A percentile compares a stretch with the other conserved stretches of the same genome.
Conservation (phyloP, 148 eudicot genomes). For the Heliosperma pusillum region DNA sequence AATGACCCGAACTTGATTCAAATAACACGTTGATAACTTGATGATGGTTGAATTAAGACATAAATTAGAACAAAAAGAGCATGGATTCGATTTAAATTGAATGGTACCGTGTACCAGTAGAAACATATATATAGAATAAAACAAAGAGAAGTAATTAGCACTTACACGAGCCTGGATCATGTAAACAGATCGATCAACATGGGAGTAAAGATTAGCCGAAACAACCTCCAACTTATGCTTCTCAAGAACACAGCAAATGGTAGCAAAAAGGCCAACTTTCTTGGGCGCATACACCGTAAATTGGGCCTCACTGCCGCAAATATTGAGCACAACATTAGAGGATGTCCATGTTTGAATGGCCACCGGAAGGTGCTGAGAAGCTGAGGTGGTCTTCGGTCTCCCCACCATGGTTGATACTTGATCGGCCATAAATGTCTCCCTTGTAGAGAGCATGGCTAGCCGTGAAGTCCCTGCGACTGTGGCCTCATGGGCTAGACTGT, state of each 20-base stretch:
- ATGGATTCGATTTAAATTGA: no score
- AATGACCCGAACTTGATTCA: no score
- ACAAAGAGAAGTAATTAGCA: background rate
- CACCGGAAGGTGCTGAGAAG: slow-evolving; percentile 28
- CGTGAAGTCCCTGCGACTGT: background rate
- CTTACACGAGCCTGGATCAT: slow-evolving; percentile 78
- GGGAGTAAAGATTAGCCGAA: slow-evolving; percentile 44
- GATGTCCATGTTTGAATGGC: slow-evolving; percentile 61
- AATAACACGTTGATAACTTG: no score
- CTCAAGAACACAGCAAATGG: slow-evolving; percentile 53
- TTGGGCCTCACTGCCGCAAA: slow-evolving; percentile 61
- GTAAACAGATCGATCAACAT: slow-evolving; percentile 32
- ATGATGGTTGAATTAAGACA: no score
- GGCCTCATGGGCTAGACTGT: slow-evolving; percentile 9
- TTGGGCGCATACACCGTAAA: slow-evolving; percentile 42
- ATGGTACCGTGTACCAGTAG: no score
- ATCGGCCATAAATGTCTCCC: slow-evolving; percentile 39
- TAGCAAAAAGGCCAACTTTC: slow-evolving; percentile 43
- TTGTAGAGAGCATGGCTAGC: slow-evolving; percentile 2
- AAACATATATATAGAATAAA: no score
- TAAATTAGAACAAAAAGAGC: no score
- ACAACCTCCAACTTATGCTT: slow-evolving; percentile 52
- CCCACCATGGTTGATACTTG: slow-evolving; percentile 36
- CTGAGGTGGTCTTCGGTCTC: slow-evolving; percentile 9
- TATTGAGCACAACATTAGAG: slow-evolving; percentile 56